Base-by-base conservation (phyloP, 2,329 filamentous ascomycete species). In the Ceratocystis huliohia region DNA sequence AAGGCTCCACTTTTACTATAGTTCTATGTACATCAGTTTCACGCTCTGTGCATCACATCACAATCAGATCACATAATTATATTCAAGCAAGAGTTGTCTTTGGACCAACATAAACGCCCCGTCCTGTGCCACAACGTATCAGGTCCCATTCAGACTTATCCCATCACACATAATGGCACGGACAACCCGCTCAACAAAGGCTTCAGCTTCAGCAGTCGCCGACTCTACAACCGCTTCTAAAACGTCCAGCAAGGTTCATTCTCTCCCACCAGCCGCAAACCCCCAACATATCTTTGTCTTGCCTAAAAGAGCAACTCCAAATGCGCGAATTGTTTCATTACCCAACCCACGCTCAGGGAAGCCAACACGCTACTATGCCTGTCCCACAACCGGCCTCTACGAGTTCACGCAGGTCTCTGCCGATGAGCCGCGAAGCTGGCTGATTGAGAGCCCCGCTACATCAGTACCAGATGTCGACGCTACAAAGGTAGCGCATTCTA, bases 321-420 rank as follows among this genome's bases (percentile, higher is more conserved):
- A 81, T 3, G 81, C 84, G 25, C 81, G 80, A 65, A 81, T 88
- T 65, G 76, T 86, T 64, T 82, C 81, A 1, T 78, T 88, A 46
- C 80, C 81, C 22, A 80, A 88, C 70, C 84, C 85, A 3, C 79
- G 83, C 71, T 80, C 80, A 70, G 74, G 74, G 20, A 79, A 77
- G 41, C 80, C 82, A 2, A 78, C 81, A 5, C 80, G 84, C 70
- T 88, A 86, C 72, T 77, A 88, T 15, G 78, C 84, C 41, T 87
- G 85, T 70, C 83, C 84, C 2, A 74, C 82, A 63, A 80, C 79
- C 1, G 85, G 84, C 66, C 79, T 88, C 68, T 85, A 84, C 76
- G 86, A 88, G 71, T 85, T 88, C 72, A 87, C 80, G 5, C 45
- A 81, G 76, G 70, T 78, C 87, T 69, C 74, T 79, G 1, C 78